Evolutionary conservation across 2,329 filamentous ascomycete species (phyloP).

Genomic region (Aphanocladium album): DNA sequence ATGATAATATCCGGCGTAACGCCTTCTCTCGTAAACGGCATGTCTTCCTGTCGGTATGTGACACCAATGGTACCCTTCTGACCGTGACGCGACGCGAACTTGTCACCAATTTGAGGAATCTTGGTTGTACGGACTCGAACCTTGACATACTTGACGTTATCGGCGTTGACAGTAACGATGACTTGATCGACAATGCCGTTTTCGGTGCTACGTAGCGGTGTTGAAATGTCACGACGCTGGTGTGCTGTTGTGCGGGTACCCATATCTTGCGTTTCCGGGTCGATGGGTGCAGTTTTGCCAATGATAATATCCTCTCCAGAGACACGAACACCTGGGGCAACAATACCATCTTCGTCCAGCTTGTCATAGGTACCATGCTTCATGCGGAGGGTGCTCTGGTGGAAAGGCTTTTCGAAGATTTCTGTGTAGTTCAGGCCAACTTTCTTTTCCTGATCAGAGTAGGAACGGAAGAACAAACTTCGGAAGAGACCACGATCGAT

Average conservation of each 20-base stretch:
- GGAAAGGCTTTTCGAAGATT: conserved; percentile 90
- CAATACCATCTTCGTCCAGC: conserved; percentile 91
- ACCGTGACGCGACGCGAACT: conserved; percentile 97
- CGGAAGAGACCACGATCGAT: conserved; percentile 97
- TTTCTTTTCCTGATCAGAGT: conserved; percentile 94
- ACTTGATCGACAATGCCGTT: conserved; percentile 96
- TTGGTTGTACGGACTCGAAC: conserved; percentile 96
- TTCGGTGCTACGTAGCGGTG: conserved; percentile 88
- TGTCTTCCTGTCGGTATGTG: conserved; percentile 95
- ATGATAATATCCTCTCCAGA: conserved; percentile 99
- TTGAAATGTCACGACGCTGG: conserved; percentile 92
- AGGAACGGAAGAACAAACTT: conserved; percentile 95
- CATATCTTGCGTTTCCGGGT: conserved; percentile 86
- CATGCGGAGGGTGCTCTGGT: conserved; percentile 80
- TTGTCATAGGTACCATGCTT: conserved; percentile 98
- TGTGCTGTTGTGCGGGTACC: conserved; percentile 87
- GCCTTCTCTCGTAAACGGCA: conserved; percentile 94
- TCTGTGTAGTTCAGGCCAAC: conserved; percentile 92
- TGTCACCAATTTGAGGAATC: conserved; percentile 97
- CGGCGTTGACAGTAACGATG: conserved; percentile 87
- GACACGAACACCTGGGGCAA: conserved; percentile 88
- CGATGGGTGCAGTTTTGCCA: conserved; percentile 93
- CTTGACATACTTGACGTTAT: conserved; percentile 94
- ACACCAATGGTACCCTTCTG: conserved; percentile 99
- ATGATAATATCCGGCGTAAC: conserved; percentile 95